Percentiles rank a stretch among this genome's conserved stretches.
Conservation (phyloP, 192 early-diverging fungal genomes). For the Podila verticillata region DNA sequence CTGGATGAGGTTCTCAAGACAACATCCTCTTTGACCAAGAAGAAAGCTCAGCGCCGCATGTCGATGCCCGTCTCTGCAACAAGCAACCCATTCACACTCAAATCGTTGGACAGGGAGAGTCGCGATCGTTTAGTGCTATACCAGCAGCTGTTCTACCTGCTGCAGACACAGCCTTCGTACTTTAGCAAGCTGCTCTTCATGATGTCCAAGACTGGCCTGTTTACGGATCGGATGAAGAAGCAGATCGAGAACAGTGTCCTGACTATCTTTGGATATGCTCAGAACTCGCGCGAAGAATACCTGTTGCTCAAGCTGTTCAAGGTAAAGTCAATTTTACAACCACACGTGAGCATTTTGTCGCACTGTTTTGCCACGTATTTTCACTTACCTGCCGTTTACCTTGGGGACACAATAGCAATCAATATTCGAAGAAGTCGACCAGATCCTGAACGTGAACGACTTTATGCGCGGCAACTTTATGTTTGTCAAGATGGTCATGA, state of each 20-base stretch:
- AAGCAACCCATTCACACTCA: constrained; percentile 71
- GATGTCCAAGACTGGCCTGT: constrained; percentile 84
- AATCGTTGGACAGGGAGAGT: constrained; percentile 88
- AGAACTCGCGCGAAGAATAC: constrained; percentile 96
- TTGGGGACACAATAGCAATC: constrained; percentile 45
- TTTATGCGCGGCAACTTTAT: constrained; percentile 95
- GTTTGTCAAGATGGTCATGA: constrained; percentile 96
- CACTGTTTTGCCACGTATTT: background rate
- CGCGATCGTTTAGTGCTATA: constrained; percentile 81
- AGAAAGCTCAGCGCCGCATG: constrained; percentile 56
- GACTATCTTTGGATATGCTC: constrained; percentile 96
- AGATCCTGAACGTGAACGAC: constrained; percentile 84
- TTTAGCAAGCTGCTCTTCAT: constrained; percentile 88
- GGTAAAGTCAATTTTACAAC: constrained; percentile 41
- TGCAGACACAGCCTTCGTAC: constrained; percentile 96
- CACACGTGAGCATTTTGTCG: too few relatives aligned
- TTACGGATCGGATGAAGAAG: constrained; percentile 69
- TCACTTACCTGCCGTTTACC: background rate
- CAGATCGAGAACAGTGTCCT: constrained; percentile 91
- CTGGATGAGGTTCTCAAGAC: constrained; percentile 90
- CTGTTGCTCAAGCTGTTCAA: constrained; percentile 94
- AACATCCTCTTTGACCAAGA: constrained; percentile 52
- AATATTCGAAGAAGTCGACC: constrained; percentile 92
- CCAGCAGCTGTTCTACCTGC: constrained; percentile 94
- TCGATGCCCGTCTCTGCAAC: constrained; percentile 54